These are phyloP conservation scores for Apodospora peruviana DNA, from an alignment of 495 filamentous ascomycete genomes.

Conservation along the genomic window DNA sequence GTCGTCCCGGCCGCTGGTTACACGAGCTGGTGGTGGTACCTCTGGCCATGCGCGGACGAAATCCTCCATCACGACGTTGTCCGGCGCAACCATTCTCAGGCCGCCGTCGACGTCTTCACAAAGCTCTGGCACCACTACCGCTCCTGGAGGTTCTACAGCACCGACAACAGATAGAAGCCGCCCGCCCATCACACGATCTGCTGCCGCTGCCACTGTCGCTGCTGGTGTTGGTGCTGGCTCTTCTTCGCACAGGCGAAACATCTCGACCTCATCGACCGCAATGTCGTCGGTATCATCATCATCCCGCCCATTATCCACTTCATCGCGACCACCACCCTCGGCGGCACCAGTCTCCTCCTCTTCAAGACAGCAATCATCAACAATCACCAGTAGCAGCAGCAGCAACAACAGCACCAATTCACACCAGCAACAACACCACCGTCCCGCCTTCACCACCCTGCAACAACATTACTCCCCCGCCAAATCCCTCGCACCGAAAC, in stretches of 20 bases:
- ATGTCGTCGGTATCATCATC: slow-evolving; percentile 1
- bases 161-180: slow-evolving; percentile 16
- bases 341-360: background rate
- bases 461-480: slow-evolving; percentile 67
- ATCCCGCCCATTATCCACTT: background rate
- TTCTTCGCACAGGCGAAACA: slow-evolving; percentile 4
- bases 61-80: slow-evolving; percentile 38
- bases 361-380: background rate
- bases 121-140: slow-evolving; percentile 11
- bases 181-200: slow-evolving; percentile 7
- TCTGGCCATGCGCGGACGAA: slow-evolving; percentile 29
- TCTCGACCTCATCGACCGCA: background rate
- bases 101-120: slow-evolving; percentile 29
- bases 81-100: slow-evolving; percentile 36
- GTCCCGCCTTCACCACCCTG: slow-evolving; percentile 57
- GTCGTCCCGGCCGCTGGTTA: too few relatives aligned
- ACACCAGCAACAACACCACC: slow-evolving; percentile 24
- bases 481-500: slow-evolving; percentile 51
- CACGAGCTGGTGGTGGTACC: background rate
- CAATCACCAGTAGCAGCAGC: slow-evolving; percentile 5
- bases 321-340: background rate
- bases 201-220: slow-evolving; percentile 5
- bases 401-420: slow-evolving; percentile 9
- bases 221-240: too few relatives aligned
- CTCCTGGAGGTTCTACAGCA: slow-evolving; percentile 18